Conservation (phyloP, 495 filamentous ascomycete genomes). For the Penicillium turbatum region DNA sequence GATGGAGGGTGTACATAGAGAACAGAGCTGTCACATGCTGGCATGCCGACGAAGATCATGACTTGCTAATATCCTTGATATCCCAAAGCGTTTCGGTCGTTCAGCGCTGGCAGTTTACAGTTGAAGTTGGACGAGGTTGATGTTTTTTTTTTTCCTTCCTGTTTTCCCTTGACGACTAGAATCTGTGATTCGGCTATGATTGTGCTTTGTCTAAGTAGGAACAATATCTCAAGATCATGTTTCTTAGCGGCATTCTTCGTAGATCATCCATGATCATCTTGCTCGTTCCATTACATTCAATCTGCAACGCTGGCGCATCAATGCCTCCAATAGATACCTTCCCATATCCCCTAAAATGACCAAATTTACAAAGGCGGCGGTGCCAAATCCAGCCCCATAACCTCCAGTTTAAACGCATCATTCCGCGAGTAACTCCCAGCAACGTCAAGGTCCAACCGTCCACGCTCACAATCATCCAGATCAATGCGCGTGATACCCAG, state of each 20-base stretch:
- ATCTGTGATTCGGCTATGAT: conserved; percentile 5
- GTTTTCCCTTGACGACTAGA: conserved; percentile 1
- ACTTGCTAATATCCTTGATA: conserved; percentile 5
- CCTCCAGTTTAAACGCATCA: conserved; percentile 74
- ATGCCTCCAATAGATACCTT: not conserved
- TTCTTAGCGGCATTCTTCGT: not conserved
- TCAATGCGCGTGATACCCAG: conserved; percentile 51
- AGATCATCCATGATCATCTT: not conserved
- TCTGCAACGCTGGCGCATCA: not conserved
- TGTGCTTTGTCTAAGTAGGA: not conserved
- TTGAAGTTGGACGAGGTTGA: not conserved
- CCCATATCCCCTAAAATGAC: not conserved
- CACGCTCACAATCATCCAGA: conserved; percentile 60
- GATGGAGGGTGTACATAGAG: conserved; percentile 13
- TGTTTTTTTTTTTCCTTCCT: not conserved
- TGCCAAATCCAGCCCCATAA: conserved; percentile 68
- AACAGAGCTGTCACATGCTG: conserved; percentile 12
- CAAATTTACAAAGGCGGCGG: conserved; percentile 48
- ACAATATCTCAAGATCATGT: not conserved
- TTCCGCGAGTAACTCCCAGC: conserved; percentile 78
- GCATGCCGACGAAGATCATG: conserved; percentile 14
- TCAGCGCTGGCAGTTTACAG: not conserved
- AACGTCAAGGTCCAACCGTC: conserved; percentile 62
- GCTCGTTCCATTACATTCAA: not conserved
- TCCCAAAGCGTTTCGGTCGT: conserved; percentile 6